A percentile compares a stretch with the other conserved stretches of the same genome.
Evolutionary conservation across 306 rosid species (phyloP).

Genomic region (Ormosia emarginata): DNA sequence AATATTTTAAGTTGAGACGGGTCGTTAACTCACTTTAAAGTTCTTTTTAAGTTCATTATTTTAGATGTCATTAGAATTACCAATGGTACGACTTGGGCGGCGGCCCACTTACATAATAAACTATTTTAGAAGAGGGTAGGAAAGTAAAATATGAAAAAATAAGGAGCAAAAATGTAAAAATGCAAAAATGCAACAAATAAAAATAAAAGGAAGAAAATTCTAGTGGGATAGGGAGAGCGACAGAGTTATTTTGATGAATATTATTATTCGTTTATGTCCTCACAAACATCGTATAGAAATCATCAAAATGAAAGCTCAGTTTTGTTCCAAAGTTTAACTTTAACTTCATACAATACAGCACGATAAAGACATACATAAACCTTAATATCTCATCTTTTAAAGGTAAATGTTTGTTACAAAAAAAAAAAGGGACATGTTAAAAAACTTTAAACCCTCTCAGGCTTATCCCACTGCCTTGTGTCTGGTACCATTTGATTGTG

Average conservation of each 20-base stretch:
- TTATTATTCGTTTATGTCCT: background rate
- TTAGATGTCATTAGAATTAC: no score
- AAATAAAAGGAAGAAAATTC: background rate
- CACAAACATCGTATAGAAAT: constrained; percentile 36
- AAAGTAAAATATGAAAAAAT: background rate
- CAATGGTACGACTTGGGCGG: no score
- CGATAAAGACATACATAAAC: constrained; percentile 11
- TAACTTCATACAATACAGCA: constrained; percentile 16
- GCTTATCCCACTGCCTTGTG: background rate
- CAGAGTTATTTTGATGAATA: background rate
- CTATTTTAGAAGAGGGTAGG: background rate
- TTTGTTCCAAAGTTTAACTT: constrained; percentile 28
- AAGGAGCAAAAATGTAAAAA: background rate
- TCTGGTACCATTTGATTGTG: background rate
- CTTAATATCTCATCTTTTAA: background rate
- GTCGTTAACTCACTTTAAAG: no score
- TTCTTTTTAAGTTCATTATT: no score
- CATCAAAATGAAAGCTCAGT: constrained; percentile 63
- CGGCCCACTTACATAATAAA: background rate
- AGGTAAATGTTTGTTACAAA: background rate
- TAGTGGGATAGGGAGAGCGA: background rate
- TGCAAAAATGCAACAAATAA: background rate
- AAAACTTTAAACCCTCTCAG: background rate
- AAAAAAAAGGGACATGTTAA: background rate
- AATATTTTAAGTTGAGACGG: no score